phyloP scores from a whole-genome alignment of 345 rosid species.

The Melastoma malabathricum region DNA sequence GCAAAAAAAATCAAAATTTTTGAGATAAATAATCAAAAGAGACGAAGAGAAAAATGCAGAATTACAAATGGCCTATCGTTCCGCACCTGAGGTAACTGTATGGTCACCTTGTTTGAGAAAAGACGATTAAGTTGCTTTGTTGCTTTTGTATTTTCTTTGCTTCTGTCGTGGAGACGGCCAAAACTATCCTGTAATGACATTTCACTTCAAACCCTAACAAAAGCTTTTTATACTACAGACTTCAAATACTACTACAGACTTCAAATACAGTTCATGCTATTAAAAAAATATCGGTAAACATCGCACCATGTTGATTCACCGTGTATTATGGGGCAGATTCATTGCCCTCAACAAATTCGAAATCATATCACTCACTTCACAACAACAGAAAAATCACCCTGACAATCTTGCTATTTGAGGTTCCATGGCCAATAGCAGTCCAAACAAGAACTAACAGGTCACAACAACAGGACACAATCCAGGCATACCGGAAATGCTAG shows the following conservation, averaged over 20 bases:
- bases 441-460: too few species aligned
- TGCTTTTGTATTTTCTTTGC: constrained; percentile 77
- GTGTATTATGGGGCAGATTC: too few species aligned
- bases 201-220: constrained; percentile 2
- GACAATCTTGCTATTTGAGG: too few species aligned
- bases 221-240: background rate
- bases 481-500: constrained; percentile 79
- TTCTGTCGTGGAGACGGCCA: constrained; percentile 75
- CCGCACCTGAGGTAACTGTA: constrained; percentile 91
- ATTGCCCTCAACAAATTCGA: too few species aligned
- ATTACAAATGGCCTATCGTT: constrained; percentile 1
- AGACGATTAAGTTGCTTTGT: constrained; percentile 84
- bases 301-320: too few species aligned
- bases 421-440: too few species aligned
- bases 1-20: constrained; percentile 7
- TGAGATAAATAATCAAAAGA: constrained; percentile 9
- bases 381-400: too few species aligned
- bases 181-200: constrained; percentile 60
- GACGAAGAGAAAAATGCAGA: constrained; percentile 1
- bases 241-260: too few species aligned
- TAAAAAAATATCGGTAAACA: too few species aligned
- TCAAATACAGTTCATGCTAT: too few species aligned
- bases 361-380: too few species aligned
- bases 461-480: too few species aligned
- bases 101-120: constrained; percentile 89